A percentile compares a stretch with the other conserved stretches of the same genome.
These are phyloP conservation scores for Maudiozyma humilis DNA, from an alignment of 1,139 yeast species.

Conservation along the genomic window DNA sequence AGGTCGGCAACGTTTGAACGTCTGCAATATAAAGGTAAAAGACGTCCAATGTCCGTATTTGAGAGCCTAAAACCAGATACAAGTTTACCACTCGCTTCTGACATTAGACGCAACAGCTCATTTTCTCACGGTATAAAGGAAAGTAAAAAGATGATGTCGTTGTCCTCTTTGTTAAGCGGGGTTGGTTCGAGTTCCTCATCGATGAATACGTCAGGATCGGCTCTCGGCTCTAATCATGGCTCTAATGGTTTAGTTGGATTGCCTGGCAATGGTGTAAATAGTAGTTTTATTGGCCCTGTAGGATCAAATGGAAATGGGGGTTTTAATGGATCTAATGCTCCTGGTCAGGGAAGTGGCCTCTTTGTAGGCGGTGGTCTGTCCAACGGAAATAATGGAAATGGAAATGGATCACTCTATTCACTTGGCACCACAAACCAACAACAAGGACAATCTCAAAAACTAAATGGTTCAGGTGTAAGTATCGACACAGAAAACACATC, in stretches of 20 bases:
- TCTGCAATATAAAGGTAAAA: constrained; percentile 2
- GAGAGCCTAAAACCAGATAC: neutral
- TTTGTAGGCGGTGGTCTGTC: too few relatives aligned
- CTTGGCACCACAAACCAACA: neutral
- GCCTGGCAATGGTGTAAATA: too few relatives aligned
- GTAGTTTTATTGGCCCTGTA: too few relatives aligned
- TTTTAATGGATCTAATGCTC: neutral
- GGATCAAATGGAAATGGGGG: neutral
- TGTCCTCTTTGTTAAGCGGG: constrained; percentile 6
- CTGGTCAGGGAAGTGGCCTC: too few relatives aligned
- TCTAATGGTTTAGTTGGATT: too few relatives aligned
- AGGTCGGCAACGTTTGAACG: constrained; percentile 41
- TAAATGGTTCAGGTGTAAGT: neutral
- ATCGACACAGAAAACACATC: neutral
- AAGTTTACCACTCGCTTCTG: neutral
- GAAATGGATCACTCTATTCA: too few relatives aligned
- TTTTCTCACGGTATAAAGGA: constrained; percentile 5
- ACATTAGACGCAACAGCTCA: neutral
- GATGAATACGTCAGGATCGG: neutral
- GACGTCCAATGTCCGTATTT: constrained; percentile 2
- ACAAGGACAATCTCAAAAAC: neutral
- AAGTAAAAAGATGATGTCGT: constrained; percentile 7
- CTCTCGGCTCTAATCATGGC: too few relatives aligned
- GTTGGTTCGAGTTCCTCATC: neutral
- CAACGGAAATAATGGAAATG: too few relatives aligned